Percentiles rank a stretch among this genome's conserved stretches.
Conservation (phyloP, 176 grass and related monocot species). For the Cenchrus purpureus region DNA sequence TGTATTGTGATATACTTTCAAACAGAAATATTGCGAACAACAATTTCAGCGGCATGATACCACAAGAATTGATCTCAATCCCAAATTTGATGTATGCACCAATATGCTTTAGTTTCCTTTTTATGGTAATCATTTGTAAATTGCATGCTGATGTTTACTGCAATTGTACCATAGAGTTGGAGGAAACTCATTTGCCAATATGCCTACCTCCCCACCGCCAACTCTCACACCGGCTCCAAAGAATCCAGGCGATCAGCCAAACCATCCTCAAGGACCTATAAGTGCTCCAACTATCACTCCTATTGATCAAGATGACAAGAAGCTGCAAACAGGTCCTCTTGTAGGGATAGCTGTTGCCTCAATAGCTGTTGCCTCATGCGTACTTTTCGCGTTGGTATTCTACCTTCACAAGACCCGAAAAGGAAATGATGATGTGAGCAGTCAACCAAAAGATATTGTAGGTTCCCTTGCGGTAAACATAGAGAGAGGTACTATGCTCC, state of each 20-base stretch:
- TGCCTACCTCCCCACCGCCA: conserved; percentile 61
- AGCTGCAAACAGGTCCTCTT: conserved; percentile 60
- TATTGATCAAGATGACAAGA: conserved; percentile 58
- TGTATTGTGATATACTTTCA: conserved; percentile 27
- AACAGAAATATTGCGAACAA: conserved; percentile 91
- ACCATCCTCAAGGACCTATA: conserved; percentile 38
- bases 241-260: conserved; percentile 45
- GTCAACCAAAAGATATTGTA: conserved; percentile 55
- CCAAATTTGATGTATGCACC: conserved; percentile 77
- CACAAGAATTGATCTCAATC: conserved; percentile 70
- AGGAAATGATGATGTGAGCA: conserved; percentile 56
- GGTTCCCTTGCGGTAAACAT: conserved; percentile 50
- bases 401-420: conserved; percentile 50
- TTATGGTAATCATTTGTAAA: conserved; percentile 18
- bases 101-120: conserved; percentile 17
- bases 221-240: conserved; percentile 43
- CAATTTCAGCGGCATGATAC: conserved; percentile 92
- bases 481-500: conserved; percentile 61
- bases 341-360: conserved; percentile 68
- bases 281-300: conserved; percentile 47
- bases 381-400: conserved; percentile 62
- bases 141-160: conserved; percentile 37
- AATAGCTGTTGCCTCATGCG: conserved; percentile 60
- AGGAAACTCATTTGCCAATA: conserved; percentile 82
- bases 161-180: conserved; percentile 71